Evolutionary conservation across 139 green algal species (phyloP), one percentile per base, ranked within the genome.

Genomic region (Deuterostichococcus epilithicus): DNA sequence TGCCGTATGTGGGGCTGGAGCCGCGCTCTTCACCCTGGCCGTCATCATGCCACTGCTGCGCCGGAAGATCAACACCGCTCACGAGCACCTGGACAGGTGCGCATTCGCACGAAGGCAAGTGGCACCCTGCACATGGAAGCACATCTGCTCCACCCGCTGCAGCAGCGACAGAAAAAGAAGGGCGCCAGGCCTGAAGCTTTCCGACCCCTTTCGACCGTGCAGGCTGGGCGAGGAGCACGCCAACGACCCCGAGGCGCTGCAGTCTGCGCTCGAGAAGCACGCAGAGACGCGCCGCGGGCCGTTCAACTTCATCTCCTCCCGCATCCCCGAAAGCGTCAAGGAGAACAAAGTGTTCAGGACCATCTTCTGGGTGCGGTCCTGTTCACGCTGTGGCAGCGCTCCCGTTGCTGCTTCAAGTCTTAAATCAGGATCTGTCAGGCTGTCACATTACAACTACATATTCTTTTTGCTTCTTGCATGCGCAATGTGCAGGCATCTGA

Each of bases 1-100:
- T 15, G 63, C 70, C 23, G 52, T 77, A 0, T 59, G 68, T 0
- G 81, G 65, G 0, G 68, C 67, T 1, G 77, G 82, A 0, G 36
- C 6, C 25, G 44, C 32, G 5, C 15, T 81, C 39, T 44, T 83
- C 10, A 60, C 68, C 1, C 32, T 69, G 34, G 35, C 45, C 36
- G 8, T 66, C 8, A 30, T 66, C 35, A 76, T 72, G 66, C 33
- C 42, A 4, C 38, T 86, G 58, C 72, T 86, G 5, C 73, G 78
- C 4, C 67, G 45, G 72, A 37, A 25, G 23, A 78, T 77, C 26
- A 20, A 60, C 38, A 23, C 30, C 36, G 18, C 25, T 8, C 38
- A 63, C 69, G 45, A 42, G 45, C 37, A 18, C 38, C 10, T 47
- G 15, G 20, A 74, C 69, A 74, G 5, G 45, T 44, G 38, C 37